A percentile compares a stretch with the other conserved stretches of the same genome.
Conservation (phyloP, 2,329 filamentous ascomycete species). For the Penicillium concentricum region DNA sequence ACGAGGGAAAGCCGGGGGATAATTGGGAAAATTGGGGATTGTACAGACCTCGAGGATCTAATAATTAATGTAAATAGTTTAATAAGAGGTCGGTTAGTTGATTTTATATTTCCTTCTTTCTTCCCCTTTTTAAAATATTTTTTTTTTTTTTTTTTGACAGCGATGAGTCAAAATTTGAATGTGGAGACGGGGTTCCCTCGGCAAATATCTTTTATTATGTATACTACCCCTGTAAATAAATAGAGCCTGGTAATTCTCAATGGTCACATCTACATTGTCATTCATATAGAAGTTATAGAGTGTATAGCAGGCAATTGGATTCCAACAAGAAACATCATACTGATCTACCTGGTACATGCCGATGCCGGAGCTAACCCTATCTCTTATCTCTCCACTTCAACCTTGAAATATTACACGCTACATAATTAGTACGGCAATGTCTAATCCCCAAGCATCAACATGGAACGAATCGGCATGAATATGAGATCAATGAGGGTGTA, state of each 20-base stretch:
- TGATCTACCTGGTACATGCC: neutral
- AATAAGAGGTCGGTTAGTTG: neutral
- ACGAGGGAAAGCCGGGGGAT: neutral
- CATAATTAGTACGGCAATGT: no score
- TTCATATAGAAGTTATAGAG: neutral
- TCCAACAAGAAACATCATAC: neutral
- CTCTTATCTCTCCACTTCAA: slow-evolving; percentile 2
- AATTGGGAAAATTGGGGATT: neutral
- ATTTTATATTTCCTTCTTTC: neutral
- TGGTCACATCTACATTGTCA: neutral
- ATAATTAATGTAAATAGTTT: neutral
- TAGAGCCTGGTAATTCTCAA: neutral
- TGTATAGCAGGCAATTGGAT: neutral
- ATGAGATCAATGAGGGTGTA: neutral
- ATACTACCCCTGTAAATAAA: neutral
- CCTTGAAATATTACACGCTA: neutral
- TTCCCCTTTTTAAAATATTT: neutral
- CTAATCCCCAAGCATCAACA: neutral
- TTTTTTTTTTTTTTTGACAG: slow-evolving; percentile 4
- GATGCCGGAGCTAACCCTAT: slow-evolving; percentile 5
- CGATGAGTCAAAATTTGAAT: slow-evolving; percentile 29
- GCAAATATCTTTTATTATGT: neutral
- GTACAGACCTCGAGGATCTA: neutral
- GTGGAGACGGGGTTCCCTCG: slow-evolving; percentile 4
- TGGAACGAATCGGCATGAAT: neutral